A percentile compares a stretch with the other conserved stretches of the same genome.
Evolutionary conservation across 768 basidiomycete species (phyloP).

Genomic region (Leccinum uliginosum): DNA sequence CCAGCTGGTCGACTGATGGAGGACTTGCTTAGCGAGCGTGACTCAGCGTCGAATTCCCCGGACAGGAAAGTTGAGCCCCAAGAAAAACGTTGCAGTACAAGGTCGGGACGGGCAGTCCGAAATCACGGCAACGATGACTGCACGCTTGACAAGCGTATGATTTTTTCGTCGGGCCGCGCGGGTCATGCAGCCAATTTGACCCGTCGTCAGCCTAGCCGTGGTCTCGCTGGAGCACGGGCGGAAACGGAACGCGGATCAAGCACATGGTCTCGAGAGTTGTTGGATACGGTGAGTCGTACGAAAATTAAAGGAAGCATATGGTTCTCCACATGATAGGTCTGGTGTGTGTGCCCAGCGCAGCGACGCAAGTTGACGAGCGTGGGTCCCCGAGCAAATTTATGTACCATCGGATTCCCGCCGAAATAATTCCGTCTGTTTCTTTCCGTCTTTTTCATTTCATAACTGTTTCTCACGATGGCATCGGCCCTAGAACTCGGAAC

Average conservation of each 20-base stretch:
- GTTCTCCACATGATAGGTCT: background rate
- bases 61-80: constrained; percentile 14
- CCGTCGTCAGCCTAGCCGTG: constrained; percentile 13
- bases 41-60: constrained; percentile 17
- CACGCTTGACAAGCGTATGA: background rate
- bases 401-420: background rate
- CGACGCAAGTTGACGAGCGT: background rate
- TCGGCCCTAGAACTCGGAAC: constrained; percentile 9
- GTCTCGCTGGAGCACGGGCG: constrained; percentile 8
- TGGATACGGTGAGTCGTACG: constrained; percentile 16
- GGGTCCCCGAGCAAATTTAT: background rate
- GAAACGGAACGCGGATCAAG: constrained; percentile 12
- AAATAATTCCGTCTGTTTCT: background rate
- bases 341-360: background rate
- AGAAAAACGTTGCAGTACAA: background rate
- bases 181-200: background rate
- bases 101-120: constrained; percentile 15
- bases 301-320: constrained; percentile 4
- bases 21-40: constrained; percentile 9
- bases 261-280: background rate
- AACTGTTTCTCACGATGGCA: constrained; percentile 7
- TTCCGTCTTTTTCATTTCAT: background rate
- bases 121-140: constrained; percentile 3
- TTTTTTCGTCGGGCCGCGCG: background rate
- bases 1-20: constrained; percentile 13